Evolutionary conservation across 2,329 filamentous ascomycete genomes (phyloP).

Genomic region (Beauveria pseudobassiana): DNA sequence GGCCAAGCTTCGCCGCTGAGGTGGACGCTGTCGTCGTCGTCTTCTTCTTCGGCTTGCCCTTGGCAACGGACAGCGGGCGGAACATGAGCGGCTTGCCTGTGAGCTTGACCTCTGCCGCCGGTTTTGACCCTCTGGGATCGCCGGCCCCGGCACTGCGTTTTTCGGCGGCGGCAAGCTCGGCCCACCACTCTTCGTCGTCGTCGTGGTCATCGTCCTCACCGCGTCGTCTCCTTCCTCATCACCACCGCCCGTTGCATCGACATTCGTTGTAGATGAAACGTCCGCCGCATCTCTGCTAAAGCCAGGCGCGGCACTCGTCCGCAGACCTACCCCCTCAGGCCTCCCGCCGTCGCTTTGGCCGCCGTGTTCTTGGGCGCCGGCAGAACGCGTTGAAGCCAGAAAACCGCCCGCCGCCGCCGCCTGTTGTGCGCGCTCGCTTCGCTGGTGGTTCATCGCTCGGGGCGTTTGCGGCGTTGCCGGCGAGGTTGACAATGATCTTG

Average conservation of each 20-base stretch:
- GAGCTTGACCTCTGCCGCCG: constrained; percentile 58
- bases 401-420: constrained; percentile 46
- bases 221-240: constrained; percentile 16
- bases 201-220: constrained; percentile 9
- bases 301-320: constrained; percentile 75
- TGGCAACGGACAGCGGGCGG: constrained; percentile 75
- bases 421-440: constrained; percentile 57
- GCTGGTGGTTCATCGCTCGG: constrained; percentile 42
- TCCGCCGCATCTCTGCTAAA: constrained; percentile 55
- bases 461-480: constrained; percentile 41
- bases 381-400: constrained; percentile 79
- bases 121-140: constrained; percentile 47
- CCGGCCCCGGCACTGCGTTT: constrained; percentile 30
- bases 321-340: constrained; percentile 46
- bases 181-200: constrained; percentile 16
- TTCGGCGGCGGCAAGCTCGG: constrained; percentile 33
- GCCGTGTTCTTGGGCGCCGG: constrained; percentile 67
- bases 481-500: constrained; percentile 77
- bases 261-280: constrained; percentile 8
- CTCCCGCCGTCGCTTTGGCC: constrained; percentile 16
- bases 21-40: constrained; percentile 28
- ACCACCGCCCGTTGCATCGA: constrained; percentile 15
- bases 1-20: constrained; percentile 17
- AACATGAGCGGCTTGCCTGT: constrained; percentile 81
- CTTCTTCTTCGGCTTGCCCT: constrained; percentile 64